Base-by-base conservation (phyloP, 768 basidiomycete genomes). In the Tulasnella sp. region DNA sequence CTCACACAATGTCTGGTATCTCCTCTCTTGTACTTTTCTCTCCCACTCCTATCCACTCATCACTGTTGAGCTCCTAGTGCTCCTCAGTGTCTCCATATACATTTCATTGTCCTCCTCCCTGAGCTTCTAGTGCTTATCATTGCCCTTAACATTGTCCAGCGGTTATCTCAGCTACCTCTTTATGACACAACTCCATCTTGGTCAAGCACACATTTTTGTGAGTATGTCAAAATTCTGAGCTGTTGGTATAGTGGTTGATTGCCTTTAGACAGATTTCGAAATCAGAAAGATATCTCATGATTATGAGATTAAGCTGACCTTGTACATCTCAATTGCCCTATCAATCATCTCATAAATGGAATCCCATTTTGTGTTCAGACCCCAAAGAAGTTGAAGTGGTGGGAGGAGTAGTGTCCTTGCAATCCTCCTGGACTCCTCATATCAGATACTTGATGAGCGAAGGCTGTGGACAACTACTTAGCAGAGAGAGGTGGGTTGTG, bases 291-390 rank as follows among this genome's bases (percentile, higher is more conserved):
- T 38, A n/a, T 10, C 53, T 55, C 19, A 22, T 21, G 34, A n/a
- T 19, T 45, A 12, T 10, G 19, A 15, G 53, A 42, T 4, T 4
- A 21, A 55, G 15, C 53, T 59, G 10, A 34, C 56, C 24, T 29
- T 4, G 4, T 27, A 49, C 17, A 59, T 50, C 22, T 59, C 49
- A 22, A 55, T n/a, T 50, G 22, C 21, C 12, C 50, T 50, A 17
- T 59, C 56, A 21, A 51, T 17, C 50, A 59, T 51, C 9, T n/a
- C 22, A 53, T 46, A 54, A 4, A 30, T 21, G n/a, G 56, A 59
- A 27, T 56, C 22, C 56, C 56, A 59, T 9, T 49, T 22, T 12
- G 21, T 42, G 31, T 50, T 8, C 8, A 51, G 4, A 54, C 55
- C 56, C 15, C 50, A 24, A 24, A 59, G 46, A 53, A 59, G 56